These are phyloP conservation scores for Martensiomyces pterosporus DNA, from an alignment of 192 early-diverging fungal species.

Conservation along the genomic window DNA sequence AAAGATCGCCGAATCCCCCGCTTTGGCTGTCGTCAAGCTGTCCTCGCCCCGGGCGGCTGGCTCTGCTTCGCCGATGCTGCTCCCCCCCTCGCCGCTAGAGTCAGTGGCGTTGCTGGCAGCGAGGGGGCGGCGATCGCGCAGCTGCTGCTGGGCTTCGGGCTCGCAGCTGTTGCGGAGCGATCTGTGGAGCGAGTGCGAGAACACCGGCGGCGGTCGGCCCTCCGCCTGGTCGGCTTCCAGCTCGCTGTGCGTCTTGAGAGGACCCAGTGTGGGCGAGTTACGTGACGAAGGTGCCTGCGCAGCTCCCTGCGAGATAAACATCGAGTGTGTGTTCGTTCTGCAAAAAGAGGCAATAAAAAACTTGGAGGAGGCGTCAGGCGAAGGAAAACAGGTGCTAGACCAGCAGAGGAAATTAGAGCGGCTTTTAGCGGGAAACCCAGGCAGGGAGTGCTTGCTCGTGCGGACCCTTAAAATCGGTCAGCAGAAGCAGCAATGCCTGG, in stretches of 20 bases:
- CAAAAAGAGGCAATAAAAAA: not conserved
- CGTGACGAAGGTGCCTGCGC: conserved; percentile 32
- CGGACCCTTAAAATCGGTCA: too few relatives aligned
- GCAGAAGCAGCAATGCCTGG: too few relatives aligned
- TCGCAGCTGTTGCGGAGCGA: conserved; percentile 31
- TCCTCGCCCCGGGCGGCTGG: too few relatives aligned
- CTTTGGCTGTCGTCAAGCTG: too few relatives aligned
- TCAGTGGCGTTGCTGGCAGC: too few relatives aligned
- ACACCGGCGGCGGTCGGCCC: conserved; percentile 23
- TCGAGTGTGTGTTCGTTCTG: conserved; percentile 2
- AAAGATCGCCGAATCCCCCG: conserved; percentile 5
- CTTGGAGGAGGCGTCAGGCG: not conserved
- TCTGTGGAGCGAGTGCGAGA: conserved; percentile 24
- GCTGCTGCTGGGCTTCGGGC: not conserved
- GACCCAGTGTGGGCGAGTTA: conserved; percentile 26
- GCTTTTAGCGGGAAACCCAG: too few relatives aligned
- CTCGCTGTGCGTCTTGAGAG: conserved; percentile 24
- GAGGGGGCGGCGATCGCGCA: too few relatives aligned
- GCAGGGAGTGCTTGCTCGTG: too few relatives aligned
- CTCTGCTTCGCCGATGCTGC: too few relatives aligned
- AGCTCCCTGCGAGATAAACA: conserved; percentile 37
- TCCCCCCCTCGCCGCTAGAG: too few relatives aligned
- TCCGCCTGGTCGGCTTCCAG: conserved; percentile 14
- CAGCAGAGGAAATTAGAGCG: not conserved
- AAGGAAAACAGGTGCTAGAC: not conserved